These are phyloP conservation scores for Auxenochlorella pyrenoidosa DNA, from an alignment of 139 green algal genomes.

Conservation along the genomic window DNA sequence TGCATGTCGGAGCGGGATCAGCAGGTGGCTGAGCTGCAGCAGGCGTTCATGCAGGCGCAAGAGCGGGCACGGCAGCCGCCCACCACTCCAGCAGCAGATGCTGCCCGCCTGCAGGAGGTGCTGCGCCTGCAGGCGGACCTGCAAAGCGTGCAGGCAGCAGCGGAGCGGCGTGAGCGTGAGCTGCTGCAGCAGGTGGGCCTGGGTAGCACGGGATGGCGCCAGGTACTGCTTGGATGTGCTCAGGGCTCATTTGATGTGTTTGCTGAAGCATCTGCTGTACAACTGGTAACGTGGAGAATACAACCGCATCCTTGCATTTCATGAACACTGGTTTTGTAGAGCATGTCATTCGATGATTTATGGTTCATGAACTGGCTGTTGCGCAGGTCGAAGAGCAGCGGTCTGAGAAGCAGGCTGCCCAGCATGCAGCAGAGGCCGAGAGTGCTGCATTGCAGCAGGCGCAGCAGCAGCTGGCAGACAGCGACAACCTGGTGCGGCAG, in stretches of 20 bases:
- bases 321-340: too few relatives aligned
- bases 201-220: too few relatives aligned
- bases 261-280: background rate
- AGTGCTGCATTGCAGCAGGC: background rate
- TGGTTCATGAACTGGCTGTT: background rate
- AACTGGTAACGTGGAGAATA: too few relatives aligned
- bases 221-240: background rate
- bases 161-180: background rate
- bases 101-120: slow-evolving; percentile 7
- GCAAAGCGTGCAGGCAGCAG: background rate
- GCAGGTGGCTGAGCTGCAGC: background rate
- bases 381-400: background rate
- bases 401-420: too few relatives aligned
- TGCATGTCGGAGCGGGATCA: background rate
- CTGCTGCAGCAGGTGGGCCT: background rate
- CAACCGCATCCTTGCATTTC: too few relatives aligned
- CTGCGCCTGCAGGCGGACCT: slow-evolving; percentile 13
- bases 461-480: slow-evolving; percentile 14
- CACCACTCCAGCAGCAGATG: background rate
- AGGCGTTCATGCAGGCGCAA: background rate
- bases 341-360: too few relatives aligned
- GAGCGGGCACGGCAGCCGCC: background rate
- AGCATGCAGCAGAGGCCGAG: background rate
- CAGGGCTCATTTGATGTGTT: too few relatives aligned
- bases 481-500: slow-evolving; percentile 18